Evolutionary conservation across 495 filamentous ascomycete genomes (phyloP).

Genomic region (Xanthoparmelia taractica): DNA sequence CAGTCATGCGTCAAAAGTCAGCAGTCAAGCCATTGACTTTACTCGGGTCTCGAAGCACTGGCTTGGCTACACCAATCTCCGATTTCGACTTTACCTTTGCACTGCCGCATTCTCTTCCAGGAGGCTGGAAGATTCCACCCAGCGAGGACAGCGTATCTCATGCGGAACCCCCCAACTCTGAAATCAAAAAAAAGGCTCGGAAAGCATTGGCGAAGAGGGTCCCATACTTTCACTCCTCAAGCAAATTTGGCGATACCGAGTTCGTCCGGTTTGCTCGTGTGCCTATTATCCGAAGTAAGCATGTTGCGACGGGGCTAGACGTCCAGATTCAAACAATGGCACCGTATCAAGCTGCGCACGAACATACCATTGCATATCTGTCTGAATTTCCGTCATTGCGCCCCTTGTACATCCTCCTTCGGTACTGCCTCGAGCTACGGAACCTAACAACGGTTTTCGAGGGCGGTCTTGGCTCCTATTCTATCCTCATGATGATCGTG

Average conservation of each 20-base stretch:
- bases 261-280: constrained; percentile 20
- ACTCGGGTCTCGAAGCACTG: constrained; percentile 48
- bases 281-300: constrained; percentile 29
- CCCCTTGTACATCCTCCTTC: constrained; percentile 42
- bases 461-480: constrained; percentile 43
- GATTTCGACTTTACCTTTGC: constrained; percentile 42
- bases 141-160: constrained; percentile 21
- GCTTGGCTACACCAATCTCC: constrained; percentile 45
- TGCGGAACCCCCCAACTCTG: not conserved
- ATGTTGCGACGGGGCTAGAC: constrained; percentile 41
- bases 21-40: constrained; percentile 32
- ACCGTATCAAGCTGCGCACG: constrained; percentile 24
- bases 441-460: constrained; percentile 38
- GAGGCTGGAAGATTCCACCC: constrained; percentile 22
- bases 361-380: constrained; percentile 40
- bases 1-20: constrained; percentile 22
- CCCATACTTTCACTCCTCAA: constrained; percentile 19
- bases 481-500: constrained; percentile 50
- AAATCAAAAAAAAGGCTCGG: not conserved
- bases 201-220: constrained; percentile 26
- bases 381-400: constrained; percentile 43
- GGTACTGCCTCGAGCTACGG: constrained; percentile 42
- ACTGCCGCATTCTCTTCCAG: constrained; percentile 23
- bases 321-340: constrained; percentile 36
- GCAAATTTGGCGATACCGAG: constrained; percentile 1